Conservation (phyloP, 345 rosid species). For the Microthlaspi erraticum region DNA sequence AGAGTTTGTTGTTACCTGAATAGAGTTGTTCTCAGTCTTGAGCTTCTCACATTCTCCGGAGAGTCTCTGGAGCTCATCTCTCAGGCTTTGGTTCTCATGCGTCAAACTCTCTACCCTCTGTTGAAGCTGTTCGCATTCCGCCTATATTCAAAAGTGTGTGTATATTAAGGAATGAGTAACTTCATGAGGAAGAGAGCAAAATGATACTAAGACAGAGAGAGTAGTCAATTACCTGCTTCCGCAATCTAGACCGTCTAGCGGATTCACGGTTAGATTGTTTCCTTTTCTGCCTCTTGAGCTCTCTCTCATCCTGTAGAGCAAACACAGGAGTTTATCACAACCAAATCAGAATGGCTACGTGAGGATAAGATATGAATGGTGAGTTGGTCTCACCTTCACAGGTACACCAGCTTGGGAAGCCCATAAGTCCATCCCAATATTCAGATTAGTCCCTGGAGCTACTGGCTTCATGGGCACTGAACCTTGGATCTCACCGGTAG, state of each 20-base stretch:
- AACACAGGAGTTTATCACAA: conserved; percentile 20
- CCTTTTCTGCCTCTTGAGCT: conserved; percentile 89
- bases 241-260: conserved; percentile 93
- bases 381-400: conserved; percentile 59
- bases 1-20: conserved; percentile 58
- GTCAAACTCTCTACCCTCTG: conserved; percentile 68
- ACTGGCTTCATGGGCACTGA: conserved; percentile 71
- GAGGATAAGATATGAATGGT: conserved; percentile 51
- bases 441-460: conserved; percentile 73
- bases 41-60: conserved; percentile 91
- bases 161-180: background rate
- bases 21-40: conserved; percentile 72
- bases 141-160: conserved; percentile 49
- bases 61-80: conserved; percentile 82
- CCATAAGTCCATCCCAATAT: conserved; percentile 96
- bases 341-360: conserved; percentile 13
- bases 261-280: conserved; percentile 99
- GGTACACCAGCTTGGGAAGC: conserved; percentile 65
- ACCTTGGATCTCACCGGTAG: conserved; percentile 52
- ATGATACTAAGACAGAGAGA: background rate
- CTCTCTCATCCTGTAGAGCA: conserved; percentile 80
- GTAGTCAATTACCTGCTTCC: conserved; percentile 74
- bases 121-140: conserved; percentile 94
- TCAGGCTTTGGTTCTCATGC: conserved; percentile 66
- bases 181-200: conserved; percentile 8